Base-by-base conservation (phyloP, 2,329 filamentous ascomycete genomes). In the Byssothecium circinans region DNA sequence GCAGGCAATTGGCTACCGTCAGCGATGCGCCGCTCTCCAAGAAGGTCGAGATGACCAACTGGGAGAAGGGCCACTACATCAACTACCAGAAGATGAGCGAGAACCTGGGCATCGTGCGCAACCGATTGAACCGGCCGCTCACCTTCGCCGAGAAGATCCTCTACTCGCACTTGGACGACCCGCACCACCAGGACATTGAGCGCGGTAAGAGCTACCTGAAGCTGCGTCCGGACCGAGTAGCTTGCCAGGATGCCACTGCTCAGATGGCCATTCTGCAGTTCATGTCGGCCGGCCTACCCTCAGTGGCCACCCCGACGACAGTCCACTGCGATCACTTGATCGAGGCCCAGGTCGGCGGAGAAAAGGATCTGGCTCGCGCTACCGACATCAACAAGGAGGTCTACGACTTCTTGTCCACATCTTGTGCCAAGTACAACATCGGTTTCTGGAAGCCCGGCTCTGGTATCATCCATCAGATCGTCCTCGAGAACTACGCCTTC, bases 241-340 rank as follows among this genome's bases (percentile, higher is more conserved):
- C 94, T 75, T 97, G 94, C 82, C 94, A 99, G 81, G 94, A 99
- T 83, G 94, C 94, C 72, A 97, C 94, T 52, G 94, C 94, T 57
- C 94, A 99, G 83, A 99, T 99, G 94, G 94, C 94, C 58, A 96
- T 99, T 62, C 83, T 99, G 50, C 94, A 99, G 81, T 99, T 99
- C 84, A 99, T 99, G 91, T 96, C 90, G 46, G 92, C 94, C 52
- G 92, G 92, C 74, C 92, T 99, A 89, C 89, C 90, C 60, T 86
- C 87, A 19, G 94, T 97, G 53, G 91, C 91, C 56, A 97, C 95
- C 67, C 94, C 94, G 42, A 85, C 87, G 65, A 97, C 92, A 41
- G 92, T 99, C 56, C 94, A 99, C 84, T 97, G 94, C 73, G 94
- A 99, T 76, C 94, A 99, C 79, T 85, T 99, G 82, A 99, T 99